Percentiles rank a stretch among this genome's conserved stretches.
Conservation (phyloP, 2,329 filamentous ascomycete species). For the Neurospora sp. region DNA sequence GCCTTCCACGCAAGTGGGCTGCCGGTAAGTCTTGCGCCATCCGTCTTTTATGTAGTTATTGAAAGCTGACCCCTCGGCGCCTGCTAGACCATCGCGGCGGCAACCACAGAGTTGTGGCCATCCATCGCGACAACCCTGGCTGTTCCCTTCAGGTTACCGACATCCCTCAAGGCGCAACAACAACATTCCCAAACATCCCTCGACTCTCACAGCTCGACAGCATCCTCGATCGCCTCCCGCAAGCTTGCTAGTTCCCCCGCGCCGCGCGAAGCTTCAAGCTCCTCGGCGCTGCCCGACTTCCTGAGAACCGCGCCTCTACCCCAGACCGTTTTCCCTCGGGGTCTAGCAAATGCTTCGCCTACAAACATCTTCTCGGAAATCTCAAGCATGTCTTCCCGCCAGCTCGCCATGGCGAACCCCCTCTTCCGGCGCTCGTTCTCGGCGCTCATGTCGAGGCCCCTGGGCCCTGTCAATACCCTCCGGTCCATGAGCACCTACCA, state of each 20-base stretch:
- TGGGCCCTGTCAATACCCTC: conserved; percentile 14
- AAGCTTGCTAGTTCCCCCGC: background rate
- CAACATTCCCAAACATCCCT: conserved; percentile 1
- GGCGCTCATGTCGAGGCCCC: conserved; percentile 14
- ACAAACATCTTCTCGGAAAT: conserved; percentile 15
- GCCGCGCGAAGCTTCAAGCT: background rate
- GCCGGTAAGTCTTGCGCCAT: conserved; percentile 15
- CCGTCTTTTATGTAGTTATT: background rate
- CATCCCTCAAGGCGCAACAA: conserved; percentile 5
- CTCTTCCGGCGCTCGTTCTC: conserved; percentile 17
- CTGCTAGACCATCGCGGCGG: conserved; percentile 30
- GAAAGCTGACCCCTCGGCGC: background rate
- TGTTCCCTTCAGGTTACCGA: conserved; percentile 24
- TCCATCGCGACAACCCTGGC: conserved; percentile 32
- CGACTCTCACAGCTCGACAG: background rate
- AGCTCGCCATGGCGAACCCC: conserved; percentile 17
- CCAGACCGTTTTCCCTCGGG: conserved; percentile 19
- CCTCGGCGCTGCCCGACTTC: conserved; percentile 25
- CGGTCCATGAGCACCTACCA: conserved; percentile 17
- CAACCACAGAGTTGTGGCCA: conserved; percentile 35
- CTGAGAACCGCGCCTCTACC: conserved; percentile 18
- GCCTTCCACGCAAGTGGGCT: conserved; percentile 21
- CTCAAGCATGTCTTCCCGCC: conserved; percentile 12
- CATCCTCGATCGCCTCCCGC: background rate
- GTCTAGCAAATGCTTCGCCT: conserved; percentile 17